Percentiles rank a stretch among this genome's conserved stretches.
Evolutionary conservation across 371 early-diverging fungal genomes (phyloP).

Genomic region (Syncephalastrum racemosum): DNA sequence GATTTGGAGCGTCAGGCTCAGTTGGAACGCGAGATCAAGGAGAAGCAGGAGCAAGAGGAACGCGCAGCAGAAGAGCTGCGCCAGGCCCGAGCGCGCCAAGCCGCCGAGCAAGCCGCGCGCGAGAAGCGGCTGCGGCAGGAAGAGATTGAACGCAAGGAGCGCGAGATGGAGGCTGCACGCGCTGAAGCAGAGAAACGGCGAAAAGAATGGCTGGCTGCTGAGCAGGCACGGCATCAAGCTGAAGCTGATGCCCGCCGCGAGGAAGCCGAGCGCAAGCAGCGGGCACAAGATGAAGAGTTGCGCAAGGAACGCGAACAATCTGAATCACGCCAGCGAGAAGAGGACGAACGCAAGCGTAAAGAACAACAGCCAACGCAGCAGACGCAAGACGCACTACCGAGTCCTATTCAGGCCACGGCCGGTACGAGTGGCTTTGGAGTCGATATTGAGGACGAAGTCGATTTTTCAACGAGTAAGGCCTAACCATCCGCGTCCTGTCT

Average conservation of each 20-base stretch:
- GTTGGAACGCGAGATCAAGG: slow-evolving; percentile 20
- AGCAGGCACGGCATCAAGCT: slow-evolving; percentile 11
- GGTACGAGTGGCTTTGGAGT: slow-evolving; percentile 45
- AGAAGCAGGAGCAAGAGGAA: slow-evolving; percentile 30
- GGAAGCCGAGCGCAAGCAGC: slow-evolving; percentile 5
- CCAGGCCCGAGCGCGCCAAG: slow-evolving; percentile 30
- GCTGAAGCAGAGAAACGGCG: slow-evolving; percentile 31
- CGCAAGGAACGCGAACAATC: slow-evolving; percentile 5
- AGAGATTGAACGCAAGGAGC: slow-evolving; percentile 30
- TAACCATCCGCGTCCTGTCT: not conserved
- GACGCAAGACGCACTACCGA: slow-evolving; percentile 3
- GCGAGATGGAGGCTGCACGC: slow-evolving; percentile 31
- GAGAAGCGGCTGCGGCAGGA: slow-evolving; percentile 34
- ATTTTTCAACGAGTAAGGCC: slow-evolving; percentile 45
- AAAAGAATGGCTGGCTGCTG: slow-evolving; percentile 26
- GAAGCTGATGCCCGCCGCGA: slow-evolving; percentile 5
- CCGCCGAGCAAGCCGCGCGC: slow-evolving; percentile 43
- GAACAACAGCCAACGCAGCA: not conserved
- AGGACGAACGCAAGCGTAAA: slow-evolving; percentile 7
- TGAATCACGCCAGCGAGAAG: slow-evolving; percentile 11
- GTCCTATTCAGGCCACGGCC: slow-evolving; percentile 28
- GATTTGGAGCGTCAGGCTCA: slow-evolving; percentile 26
- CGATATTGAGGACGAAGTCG: slow-evolving; percentile 51
- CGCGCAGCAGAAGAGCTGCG: slow-evolving; percentile 29
- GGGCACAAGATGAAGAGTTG: slow-evolving; percentile 8